Conservation (phyloP, 1,139 yeast species). For the Yamadazyma songkhlaensis region DNA sequence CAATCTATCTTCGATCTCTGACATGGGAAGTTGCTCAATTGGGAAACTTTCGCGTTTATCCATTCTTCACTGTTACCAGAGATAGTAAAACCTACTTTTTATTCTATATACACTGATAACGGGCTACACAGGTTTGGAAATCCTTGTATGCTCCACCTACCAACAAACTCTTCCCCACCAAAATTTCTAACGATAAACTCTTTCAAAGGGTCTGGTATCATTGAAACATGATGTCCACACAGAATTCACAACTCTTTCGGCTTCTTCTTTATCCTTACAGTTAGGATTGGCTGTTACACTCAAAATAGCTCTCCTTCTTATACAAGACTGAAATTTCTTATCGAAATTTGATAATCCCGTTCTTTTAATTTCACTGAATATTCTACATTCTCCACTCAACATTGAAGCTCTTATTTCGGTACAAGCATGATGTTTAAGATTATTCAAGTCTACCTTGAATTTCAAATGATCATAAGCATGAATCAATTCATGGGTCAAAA, state of each 20-base stretch:
- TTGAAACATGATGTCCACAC: slow-evolving; percentile 93
- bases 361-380: slow-evolving; percentile 78
- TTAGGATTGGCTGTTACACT: slow-evolving; percentile 85
- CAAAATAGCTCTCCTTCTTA: slow-evolving; percentile 78
- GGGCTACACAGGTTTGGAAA: no score
- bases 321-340: slow-evolving; percentile 88
- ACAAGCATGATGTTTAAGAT: slow-evolving; percentile 93
- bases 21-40: neutral
- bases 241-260: slow-evolving; percentile 73
- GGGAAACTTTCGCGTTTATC: no score
- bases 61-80: no score
- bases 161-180: no score
- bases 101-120: no score
- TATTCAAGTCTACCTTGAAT: slow-evolving; percentile 79
- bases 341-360: slow-evolving; percentile 61
- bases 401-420: slow-evolving; percentile 93
- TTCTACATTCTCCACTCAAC: slow-evolving; percentile 92
- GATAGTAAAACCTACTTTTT: no score
- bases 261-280: slow-evolving; percentile 70
- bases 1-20: slow-evolving; percentile 28
- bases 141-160: no score
- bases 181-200: slow-evolving; percentile 53
- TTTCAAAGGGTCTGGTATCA: slow-evolving; percentile 95
- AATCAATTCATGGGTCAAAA: slow-evolving; percentile 86
- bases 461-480: slow-evolving; percentile 92